Evolutionary conservation across 139 green algal species (phyloP).

Genomic region (Picochlorum sp.): DNA sequence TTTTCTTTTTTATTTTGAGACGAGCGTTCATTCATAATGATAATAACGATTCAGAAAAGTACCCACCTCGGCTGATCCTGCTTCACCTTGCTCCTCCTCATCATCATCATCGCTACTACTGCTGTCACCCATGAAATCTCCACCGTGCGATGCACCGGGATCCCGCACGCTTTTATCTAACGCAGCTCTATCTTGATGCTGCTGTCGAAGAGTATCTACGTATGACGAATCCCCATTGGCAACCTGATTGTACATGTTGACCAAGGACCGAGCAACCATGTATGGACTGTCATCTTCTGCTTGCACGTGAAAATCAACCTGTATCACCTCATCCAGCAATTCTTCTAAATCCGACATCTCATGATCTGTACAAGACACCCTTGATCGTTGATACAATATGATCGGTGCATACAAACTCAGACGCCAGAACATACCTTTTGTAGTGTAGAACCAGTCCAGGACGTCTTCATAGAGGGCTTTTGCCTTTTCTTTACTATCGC

Average conservation of each 20-base stretch:
- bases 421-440: conserved; percentile 44
- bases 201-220: conserved; percentile 15
- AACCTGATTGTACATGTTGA: conserved; percentile 38
- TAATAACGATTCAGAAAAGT: neutral
- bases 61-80: conserved; percentile 1
- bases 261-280: conserved; percentile 25
- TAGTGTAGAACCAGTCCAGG: conserved; percentile 75
- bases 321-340: conserved; percentile 26
- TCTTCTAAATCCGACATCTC: conserved; percentile 29
- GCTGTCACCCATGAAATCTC: conserved; percentile 12
- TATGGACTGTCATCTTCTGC: conserved; percentile 38
- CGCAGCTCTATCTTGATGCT: neutral
- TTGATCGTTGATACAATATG: neutral
- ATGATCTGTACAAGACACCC: conserved; percentile 14
- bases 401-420: neutral
- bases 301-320: conserved; percentile 34
- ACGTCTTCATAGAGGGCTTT: conserved; percentile 58
- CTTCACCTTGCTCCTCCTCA: conserved; percentile 5
- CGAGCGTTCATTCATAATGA: neutral
- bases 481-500: conserved; percentile 62
- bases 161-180: neutral
- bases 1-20: no score
- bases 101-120: conserved; percentile 14
- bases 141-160: conserved; percentile 6
- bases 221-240: conserved; percentile 25